Evolutionary conservation across 73 alveolate species (phyloP).

Genomic region (Tetrahymena malaccensis): DNA sequence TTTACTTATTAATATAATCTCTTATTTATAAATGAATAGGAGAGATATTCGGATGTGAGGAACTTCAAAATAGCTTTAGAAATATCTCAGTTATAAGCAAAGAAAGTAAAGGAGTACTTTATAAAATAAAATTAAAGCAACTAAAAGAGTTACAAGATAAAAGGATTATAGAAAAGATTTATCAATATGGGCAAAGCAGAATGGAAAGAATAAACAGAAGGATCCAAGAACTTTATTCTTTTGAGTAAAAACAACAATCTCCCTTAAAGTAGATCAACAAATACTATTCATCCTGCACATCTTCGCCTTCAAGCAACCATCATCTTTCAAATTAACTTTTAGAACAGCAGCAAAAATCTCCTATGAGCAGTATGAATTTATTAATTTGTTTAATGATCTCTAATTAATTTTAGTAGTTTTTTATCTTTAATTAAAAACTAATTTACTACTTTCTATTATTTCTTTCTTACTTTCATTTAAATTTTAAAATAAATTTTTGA

Average conservation of each 20-base stretch:
- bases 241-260: neutral
- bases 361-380: neutral
- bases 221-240: neutral
- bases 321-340: neutral
- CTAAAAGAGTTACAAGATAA: neutral
- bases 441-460: too few species aligned
- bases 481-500: too few species aligned
- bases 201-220: neutral
- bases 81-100: neutral
- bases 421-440: too few species aligned
- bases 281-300: neutral
- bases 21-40: neutral
- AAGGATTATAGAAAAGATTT: neutral
- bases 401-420: too few species aligned
- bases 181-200: neutral
- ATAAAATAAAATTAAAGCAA: neutral
- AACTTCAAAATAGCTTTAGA: neutral
- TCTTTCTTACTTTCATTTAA: too few species aligned
- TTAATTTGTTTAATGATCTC: too few species aligned
- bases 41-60: neutral
- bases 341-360: neutral
- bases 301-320: neutral
- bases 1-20: neutral
- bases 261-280: neutral
- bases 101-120: neutral